Evolutionary conservation across 208 protist genomes (phyloP).

Genomic region (Trypanosoma vivax): DNA sequence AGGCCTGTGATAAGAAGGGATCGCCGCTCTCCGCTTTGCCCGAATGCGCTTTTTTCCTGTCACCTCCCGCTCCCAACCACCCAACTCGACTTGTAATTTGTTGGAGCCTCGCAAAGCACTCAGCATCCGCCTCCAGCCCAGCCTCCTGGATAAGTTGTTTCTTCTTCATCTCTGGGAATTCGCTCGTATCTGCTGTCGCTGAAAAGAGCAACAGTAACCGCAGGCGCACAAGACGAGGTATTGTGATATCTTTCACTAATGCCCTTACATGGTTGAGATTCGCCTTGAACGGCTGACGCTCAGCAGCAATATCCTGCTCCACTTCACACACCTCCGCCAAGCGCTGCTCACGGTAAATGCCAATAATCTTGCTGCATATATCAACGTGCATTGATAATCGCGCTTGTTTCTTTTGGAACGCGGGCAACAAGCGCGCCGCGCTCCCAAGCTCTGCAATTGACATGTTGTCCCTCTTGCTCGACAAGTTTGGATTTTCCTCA

Average conservation of each 20-base stretch:
- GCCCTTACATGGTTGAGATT: constrained; percentile 36
- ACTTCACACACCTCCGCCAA: constrained; percentile 54
- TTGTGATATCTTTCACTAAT: constrained; percentile 29
- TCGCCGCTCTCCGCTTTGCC: constrained; percentile 8
- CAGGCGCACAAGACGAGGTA: constrained; percentile 39
- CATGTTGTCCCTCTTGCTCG: constrained; percentile 19
- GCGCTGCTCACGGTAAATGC: constrained; percentile 43
- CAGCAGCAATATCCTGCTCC: constrained; percentile 59
- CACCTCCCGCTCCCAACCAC: background rate
- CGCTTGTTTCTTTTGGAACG: constrained; percentile 69
- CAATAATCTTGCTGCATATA: constrained; percentile 71
- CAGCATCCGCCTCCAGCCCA: constrained; percentile 33
- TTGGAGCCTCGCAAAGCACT: constrained; percentile 31
- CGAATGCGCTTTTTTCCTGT: background rate
- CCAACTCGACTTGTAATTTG: constrained; percentile 21
- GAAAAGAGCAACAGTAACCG: constrained; percentile 52
- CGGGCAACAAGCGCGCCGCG: constrained; percentile 49
- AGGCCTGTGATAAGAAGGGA: constrained; percentile 43
- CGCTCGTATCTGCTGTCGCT: constrained; percentile 33
- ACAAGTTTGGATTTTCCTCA: constrained; percentile 47
- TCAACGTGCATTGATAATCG: constrained; percentile 78
- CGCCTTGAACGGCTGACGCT: constrained; percentile 42
- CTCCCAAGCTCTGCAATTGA: constrained; percentile 37
- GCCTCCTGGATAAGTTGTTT: constrained; percentile 50
- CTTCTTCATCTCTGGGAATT: constrained; percentile 62